These are phyloP conservation scores for Trypanosoma boissoni DNA, from an alignment of 208 protist genomes.

Conservation along the genomic window DNA sequence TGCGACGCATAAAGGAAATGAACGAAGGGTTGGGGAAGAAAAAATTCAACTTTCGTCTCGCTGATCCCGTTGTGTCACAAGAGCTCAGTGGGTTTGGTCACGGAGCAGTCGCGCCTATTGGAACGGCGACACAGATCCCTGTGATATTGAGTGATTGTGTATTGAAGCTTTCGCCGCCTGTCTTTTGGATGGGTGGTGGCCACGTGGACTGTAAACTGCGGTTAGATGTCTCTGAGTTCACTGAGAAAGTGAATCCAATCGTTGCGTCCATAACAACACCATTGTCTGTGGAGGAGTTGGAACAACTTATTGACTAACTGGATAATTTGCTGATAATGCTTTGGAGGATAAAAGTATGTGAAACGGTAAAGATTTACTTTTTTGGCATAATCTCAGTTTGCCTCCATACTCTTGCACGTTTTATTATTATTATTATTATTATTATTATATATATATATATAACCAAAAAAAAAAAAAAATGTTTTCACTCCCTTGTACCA, in stretches of 20 bases:
- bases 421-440: too few species aligned
- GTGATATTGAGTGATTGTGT: slow-evolving; percentile 69
- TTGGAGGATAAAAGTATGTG: too few species aligned
- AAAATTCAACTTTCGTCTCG: slow-evolving; percentile 86
- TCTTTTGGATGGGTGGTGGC: slow-evolving; percentile 76
- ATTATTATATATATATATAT: too few species aligned
- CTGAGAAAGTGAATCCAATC: slow-evolving; percentile 49
- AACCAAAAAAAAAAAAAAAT: slow-evolving; percentile 23
- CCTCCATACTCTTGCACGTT: too few species aligned
- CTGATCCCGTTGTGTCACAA: slow-evolving; percentile 40
- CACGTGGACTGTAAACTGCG: slow-evolving; percentile 83
- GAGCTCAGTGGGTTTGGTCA: slow-evolving; percentile 68
- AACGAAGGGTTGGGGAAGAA: slow-evolving; percentile 85
- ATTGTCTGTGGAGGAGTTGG: slow-evolving; percentile 64
- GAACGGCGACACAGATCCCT: slow-evolving; percentile 41
- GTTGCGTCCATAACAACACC: slow-evolving; percentile 65
- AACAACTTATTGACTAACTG: slow-evolving; percentile 19
- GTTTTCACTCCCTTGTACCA: too few species aligned
- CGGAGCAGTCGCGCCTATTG: slow-evolving; percentile 75
- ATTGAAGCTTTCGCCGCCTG: slow-evolving; percentile 35
- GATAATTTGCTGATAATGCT: too few species aligned
- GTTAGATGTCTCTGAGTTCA: slow-evolving; percentile 65
- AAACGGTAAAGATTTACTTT: too few species aligned
- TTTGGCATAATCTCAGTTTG: too few species aligned
- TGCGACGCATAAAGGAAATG: slow-evolving; percentile 45